Evolutionary conservation across 768 basidiomycete species (phyloP).

Genomic region (Coprinopsis strossmayeri): DNA sequence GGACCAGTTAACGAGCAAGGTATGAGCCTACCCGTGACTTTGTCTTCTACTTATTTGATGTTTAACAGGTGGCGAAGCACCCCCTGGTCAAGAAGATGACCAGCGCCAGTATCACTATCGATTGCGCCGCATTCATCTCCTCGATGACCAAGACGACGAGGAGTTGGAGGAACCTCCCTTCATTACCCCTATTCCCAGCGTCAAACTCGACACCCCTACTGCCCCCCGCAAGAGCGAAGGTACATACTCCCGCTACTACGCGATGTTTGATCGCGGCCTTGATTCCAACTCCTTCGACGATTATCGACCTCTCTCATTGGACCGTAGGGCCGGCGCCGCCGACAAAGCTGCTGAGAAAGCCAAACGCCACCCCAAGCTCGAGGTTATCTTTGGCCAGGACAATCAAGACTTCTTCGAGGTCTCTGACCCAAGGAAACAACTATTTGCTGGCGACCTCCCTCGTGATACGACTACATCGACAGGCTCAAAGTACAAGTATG

Average conservation of each 20-base stretch:
- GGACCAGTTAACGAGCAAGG: background rate
- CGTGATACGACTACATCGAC: background rate
- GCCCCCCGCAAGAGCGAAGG: conserved; percentile 3
- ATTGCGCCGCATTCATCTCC: conserved; percentile 1
- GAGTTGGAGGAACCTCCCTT: background rate
- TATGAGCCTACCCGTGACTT: background rate
- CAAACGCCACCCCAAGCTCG: conserved; percentile 1
- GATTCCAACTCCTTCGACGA: conserved; percentile 2
- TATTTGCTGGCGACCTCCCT: background rate
- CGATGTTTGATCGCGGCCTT: background rate
- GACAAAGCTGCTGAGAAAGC: background rate
- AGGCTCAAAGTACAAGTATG: background rate
- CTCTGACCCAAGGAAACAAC: background rate
- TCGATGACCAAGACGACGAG: background rate
- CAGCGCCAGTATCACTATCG: conserved; percentile 1
- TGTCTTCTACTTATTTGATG: background rate
- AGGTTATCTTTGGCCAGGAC: conserved; percentile 1
- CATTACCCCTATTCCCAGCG: conserved; percentile 5
- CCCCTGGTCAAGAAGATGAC: background rate
- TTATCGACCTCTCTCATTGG: background rate
- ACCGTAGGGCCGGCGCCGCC: too few species aligned
- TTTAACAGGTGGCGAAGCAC: background rate
- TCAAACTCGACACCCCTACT: background rate
- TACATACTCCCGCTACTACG: conserved; percentile 2
- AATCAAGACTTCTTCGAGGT: background rate